Evolutionary conservation across 2,329 filamentous ascomycete genomes (phyloP).

Genomic region (Apiospora koreana): DNA sequence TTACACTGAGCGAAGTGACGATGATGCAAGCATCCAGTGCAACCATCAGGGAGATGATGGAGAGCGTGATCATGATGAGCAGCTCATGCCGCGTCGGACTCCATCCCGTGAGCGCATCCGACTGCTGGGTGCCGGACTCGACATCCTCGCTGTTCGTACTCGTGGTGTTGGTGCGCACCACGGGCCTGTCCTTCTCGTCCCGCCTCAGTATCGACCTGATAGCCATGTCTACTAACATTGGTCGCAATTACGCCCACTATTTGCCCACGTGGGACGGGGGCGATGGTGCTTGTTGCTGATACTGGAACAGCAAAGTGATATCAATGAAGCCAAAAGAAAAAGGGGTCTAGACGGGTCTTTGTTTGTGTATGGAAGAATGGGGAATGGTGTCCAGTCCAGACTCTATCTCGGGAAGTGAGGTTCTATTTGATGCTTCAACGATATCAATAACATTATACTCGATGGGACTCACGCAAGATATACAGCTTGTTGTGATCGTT

Average conservation of each 20-base stretch:
- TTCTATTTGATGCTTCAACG: not conserved
- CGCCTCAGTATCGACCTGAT: not conserved
- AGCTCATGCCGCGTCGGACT: conserved; percentile 22
- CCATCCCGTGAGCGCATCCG: conserved; percentile 12
- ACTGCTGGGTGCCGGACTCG: not conserved
- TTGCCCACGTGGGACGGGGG: not conserved
- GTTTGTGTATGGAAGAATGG: no score
- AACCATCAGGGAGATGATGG: conserved; percentile 23
- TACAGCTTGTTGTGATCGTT: not conserved
- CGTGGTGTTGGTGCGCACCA: not conserved
- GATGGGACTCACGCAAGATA: not conserved
- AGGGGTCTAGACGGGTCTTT: no score
- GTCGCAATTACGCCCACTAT: not conserved
- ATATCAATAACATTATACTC: not conserved
- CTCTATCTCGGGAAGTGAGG: not conserved
- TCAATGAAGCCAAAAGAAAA: no score
- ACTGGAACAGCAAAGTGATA: no score
- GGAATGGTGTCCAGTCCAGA: no score
- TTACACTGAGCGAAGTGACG: conserved; percentile 22
- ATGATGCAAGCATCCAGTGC: conserved; percentile 24
- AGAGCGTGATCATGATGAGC: conserved; percentile 23
- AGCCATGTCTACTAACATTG: not conserved
- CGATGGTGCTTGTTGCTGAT: not conserved
- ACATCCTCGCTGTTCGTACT: not conserved
- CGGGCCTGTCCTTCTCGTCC: not conserved